Evolutionary conservation across 129 eudicot species (phyloP), one percentile per base, ranked within the genome.

Genomic region (Centella asiatica): DNA sequence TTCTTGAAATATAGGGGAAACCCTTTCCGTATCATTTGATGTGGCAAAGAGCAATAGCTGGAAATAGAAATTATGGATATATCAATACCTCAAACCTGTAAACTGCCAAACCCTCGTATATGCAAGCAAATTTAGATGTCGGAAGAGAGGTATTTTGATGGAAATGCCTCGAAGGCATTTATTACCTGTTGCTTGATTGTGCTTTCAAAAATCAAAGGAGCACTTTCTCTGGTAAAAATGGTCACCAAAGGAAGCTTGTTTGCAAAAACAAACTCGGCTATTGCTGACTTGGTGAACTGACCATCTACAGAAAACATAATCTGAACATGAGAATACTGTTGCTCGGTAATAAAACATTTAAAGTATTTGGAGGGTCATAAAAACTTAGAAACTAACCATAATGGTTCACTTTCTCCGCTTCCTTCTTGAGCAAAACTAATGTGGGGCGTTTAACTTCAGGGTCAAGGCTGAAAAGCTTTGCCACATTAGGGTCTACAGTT

Each of bases 221-320:
- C 95, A 57, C 75, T 83, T 78, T 85, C 95, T 76, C 85, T 75
- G 40, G 90, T 85, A 72, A 89, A 85, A 64, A 75, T 71, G 61
- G 87, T 89, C 74, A 89, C 97, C 66, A 89, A 50, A 19, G 97
- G 97, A 73, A 85, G 81, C 74, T 89, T 89, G 81, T 89, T 89
- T 60, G 86, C 77, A 57, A 74, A 78, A 27, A 89, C 90, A 64
- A 89, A 89, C 68, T 89, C 88, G 61, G 75, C 85, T 72, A 89
- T 82, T 13, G 77, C 72, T 47, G 85, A 76, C 75, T 80, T 89
- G 54, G 65, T 68, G 29, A 89, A 89, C 23, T 66, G 67, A 62
- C 95, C 95, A 76, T 82, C 97, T 89, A 77, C 27, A 60, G 33
- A 59, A 60, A 67, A 66, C 27, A 58, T 67, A 59, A 65, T 54